Conservation (phyloP, 441 rosid species). For the Jatropha podagrica region DNA sequence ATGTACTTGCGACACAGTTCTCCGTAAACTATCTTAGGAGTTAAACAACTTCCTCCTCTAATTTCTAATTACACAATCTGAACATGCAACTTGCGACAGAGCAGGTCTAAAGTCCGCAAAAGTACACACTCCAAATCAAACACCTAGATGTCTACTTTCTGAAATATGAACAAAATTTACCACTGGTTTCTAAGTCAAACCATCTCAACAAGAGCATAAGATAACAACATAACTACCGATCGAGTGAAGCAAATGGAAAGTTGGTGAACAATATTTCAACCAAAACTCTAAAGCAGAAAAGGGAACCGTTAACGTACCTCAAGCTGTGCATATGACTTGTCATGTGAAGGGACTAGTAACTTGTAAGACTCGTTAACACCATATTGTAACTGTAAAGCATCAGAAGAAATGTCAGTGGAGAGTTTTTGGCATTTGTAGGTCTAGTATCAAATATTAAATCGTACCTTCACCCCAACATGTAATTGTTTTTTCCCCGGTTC, state of each 20-base stretch:
- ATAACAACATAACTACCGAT: background rate
- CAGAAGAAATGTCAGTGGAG: background rate
- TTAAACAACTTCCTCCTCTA: background rate
- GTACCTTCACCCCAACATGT: no score
- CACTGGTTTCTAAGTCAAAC: background rate
- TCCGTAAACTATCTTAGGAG: no score
- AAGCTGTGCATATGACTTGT: slow-evolving; percentile 49
- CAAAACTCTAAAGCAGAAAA: background rate
- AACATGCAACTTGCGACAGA: background rate
- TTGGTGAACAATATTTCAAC: background rate
- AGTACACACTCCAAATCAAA: background rate
- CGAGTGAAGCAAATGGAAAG: slow-evolving; percentile 1
- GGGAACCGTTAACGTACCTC: slow-evolving; percentile 40
- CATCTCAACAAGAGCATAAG: background rate
- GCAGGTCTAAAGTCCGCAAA: background rate
- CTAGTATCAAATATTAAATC: no score
- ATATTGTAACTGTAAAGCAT: slow-evolving; percentile 53
- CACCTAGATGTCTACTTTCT: background rate
- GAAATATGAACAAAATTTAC: background rate
- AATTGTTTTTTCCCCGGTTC: no score
- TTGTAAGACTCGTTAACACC: slow-evolving; percentile 69
- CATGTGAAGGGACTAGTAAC: slow-evolving; percentile 44
- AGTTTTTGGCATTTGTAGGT: no score
- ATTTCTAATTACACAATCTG: background rate
- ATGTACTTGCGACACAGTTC: background rate